These are phyloP conservation scores for Pichia gijzeniarum DNA, from an alignment of 805 yeast genomes.

Conservation along the genomic window DNA sequence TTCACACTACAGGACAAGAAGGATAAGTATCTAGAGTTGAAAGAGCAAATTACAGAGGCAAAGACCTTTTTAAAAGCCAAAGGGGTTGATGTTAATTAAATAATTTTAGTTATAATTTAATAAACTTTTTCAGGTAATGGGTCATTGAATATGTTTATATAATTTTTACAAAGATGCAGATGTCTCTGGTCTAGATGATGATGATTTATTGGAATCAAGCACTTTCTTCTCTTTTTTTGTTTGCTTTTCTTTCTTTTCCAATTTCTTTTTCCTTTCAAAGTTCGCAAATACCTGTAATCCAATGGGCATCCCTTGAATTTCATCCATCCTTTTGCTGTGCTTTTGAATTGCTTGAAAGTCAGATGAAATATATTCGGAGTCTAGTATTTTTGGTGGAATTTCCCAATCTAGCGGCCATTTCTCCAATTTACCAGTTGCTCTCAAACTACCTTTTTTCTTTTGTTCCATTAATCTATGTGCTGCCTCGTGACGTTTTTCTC, in stretches of 20 bases:
- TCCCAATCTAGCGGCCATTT: constrained; percentile 64
- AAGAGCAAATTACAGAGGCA: constrained; percentile 56
- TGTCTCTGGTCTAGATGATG: background rate
- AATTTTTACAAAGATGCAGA: background rate
- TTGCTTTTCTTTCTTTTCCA: constrained; percentile 20
- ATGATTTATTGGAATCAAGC: background rate
- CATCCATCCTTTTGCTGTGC: constrained; percentile 24
- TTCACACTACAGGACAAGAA: constrained; percentile 65
- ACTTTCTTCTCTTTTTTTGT: background rate
- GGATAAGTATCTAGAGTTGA: constrained; percentile 56
- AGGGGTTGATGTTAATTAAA: constrained; percentile 45
- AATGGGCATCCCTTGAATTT: constrained; percentile 57
- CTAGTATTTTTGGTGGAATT: constrained; percentile 41
- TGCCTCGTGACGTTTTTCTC: constrained; percentile 51
- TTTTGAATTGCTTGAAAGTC: constrained; percentile 24
- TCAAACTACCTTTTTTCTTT: constrained; percentile 28
- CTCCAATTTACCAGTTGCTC: constrained; percentile 30
- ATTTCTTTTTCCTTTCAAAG: constrained; percentile 62
- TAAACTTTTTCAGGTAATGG: background rate
- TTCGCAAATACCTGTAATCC: constrained; percentile 78
- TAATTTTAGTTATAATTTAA: background rate
- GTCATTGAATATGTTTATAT: background rate
- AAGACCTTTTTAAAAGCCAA: constrained; percentile 48
- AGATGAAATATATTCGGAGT: constrained; percentile 38
- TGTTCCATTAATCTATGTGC: constrained; percentile 33